These are phyloP conservation scores for Trichoderma gracile DNA, from an alignment of 2,329 filamentous ascomycete genomes.

Conservation along the genomic window DNA sequence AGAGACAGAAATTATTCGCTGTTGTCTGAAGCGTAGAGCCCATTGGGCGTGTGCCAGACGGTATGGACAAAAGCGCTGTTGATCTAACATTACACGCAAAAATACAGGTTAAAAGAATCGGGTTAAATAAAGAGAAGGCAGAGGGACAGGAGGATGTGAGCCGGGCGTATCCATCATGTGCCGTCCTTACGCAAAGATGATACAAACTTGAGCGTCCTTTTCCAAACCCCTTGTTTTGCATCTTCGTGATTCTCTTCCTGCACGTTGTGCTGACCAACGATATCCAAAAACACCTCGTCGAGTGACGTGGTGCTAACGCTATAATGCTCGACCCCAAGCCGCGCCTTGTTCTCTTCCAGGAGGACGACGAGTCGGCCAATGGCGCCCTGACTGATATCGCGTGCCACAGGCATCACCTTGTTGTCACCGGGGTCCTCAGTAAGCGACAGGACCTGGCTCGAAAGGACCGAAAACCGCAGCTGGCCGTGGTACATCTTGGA, in stretches of 20 bases:
- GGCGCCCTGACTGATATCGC: constrained; percentile 46
- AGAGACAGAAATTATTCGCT: no score
- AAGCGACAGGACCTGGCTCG: constrained; percentile 41
- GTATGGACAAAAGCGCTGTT: no score
- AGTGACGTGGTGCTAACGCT: constrained; percentile 83
- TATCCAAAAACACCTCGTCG: constrained; percentile 86
- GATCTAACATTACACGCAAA: not conserved
- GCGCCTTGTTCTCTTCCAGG: constrained; percentile 69
- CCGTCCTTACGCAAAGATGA: not conserved
- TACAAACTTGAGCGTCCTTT: constrained; percentile 4
- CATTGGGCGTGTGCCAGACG: no score
- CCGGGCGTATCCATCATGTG: not conserved
- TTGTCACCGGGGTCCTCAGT: constrained; percentile 31
- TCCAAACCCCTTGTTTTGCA: constrained; percentile 32
- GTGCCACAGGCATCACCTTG: constrained; percentile 29
- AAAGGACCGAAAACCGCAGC: constrained; percentile 77
- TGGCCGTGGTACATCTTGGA: constrained; percentile 80
- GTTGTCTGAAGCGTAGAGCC: no score
- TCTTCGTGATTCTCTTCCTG: constrained; percentile 65
- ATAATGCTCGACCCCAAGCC: constrained; percentile 78
- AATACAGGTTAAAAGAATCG: no score
- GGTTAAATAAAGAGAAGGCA: not conserved
- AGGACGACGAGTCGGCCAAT: constrained; percentile 70
- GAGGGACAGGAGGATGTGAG: not conserved
- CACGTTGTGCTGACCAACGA: constrained; percentile 78